These are phyloP conservation scores for Fomitopsis schrenkii DNA, from an alignment of 1,284 basidiomycete genomes.

Conservation along the genomic window DNA sequence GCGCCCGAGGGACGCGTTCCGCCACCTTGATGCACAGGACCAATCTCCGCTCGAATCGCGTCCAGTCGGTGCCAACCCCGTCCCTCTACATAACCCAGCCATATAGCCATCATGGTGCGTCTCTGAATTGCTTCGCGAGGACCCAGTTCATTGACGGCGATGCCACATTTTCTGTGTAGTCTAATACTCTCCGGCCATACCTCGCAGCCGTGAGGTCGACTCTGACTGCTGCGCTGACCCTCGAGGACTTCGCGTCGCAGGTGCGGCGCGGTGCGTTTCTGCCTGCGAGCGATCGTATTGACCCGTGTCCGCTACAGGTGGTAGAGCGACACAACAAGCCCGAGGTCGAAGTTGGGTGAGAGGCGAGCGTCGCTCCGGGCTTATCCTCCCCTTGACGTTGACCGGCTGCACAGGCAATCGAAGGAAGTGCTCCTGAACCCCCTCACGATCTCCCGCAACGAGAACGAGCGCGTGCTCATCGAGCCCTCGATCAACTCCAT, in stretches of 20 bases:
- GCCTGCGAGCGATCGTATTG: neutral
- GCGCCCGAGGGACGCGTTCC: slow-evolving; percentile 12
- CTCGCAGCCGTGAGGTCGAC: slow-evolving; percentile 94
- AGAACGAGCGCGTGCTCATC: slow-evolving; percentile 95
- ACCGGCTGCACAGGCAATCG: slow-evolving; percentile 55
- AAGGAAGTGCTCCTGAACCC: slow-evolving; percentile 95
- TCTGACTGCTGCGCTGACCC: slow-evolving; percentile 93
- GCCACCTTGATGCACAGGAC: slow-evolving; percentile 17
- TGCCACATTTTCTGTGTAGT: slow-evolving; percentile 35
- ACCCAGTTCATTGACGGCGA: neutral
- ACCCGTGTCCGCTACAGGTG: slow-evolving; percentile 48
- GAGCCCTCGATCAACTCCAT: slow-evolving; percentile 98
- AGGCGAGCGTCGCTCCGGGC: neutral
- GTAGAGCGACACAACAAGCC: slow-evolving; percentile 97
- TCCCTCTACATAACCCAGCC: slow-evolving; percentile 4
- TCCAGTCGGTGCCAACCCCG: slow-evolving; percentile 9
- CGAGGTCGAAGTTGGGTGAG: slow-evolving; percentile 85
- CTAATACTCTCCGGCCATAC: slow-evolving; percentile 88
- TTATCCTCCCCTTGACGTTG: neutral
- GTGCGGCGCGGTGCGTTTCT: slow-evolving; percentile 35
- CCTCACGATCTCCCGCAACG: slow-evolving; percentile 91
- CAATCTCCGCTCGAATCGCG: slow-evolving; percentile 21
- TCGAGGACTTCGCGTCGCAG: slow-evolving; percentile 98
- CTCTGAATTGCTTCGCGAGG: neutral
- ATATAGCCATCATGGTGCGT: slow-evolving; percentile 39